Conservation (phyloP, 768 basidiomycete species). For the Tremella mesenterica region DNA sequence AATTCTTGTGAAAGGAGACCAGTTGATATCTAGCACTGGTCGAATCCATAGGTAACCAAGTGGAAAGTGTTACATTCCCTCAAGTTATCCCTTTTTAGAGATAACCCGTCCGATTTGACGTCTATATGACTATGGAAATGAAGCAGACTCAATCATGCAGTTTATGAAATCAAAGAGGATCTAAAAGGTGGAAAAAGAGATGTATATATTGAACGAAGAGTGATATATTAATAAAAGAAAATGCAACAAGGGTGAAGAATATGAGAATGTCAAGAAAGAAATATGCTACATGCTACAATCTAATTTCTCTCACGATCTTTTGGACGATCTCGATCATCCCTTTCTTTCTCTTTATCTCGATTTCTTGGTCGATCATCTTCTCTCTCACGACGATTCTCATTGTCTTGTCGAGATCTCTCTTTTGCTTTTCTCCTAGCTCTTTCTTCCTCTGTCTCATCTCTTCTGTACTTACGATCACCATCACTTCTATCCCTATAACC, state of each 20-base stretch:
- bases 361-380: conserved; percentile 7
- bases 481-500: conserved; percentile 8
- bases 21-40: too few species aligned
- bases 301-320: neutral
- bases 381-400: conserved; percentile 8
- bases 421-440: conserved; percentile 23
- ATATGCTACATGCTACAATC: neutral
- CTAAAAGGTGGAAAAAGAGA: neutral
- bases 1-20: too few species aligned
- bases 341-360: conserved; percentile 10
- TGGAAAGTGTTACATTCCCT: too few species aligned
- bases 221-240: neutral
- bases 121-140: too few species aligned
- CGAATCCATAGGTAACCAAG: too few species aligned
- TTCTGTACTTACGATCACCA: conserved; percentile 12
- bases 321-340: conserved; percentile 3
- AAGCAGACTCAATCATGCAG: neutral
- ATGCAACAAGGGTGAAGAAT: neutral
- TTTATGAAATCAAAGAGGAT: neutral
- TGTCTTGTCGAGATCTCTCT: conserved; percentile 18
- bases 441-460: conserved; percentile 25
- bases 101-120: too few species aligned
- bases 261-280: neutral
- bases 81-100: too few species aligned
- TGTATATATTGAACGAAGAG: neutral